Percentiles rank a stretch among this genome's conserved stretches.
Evolutionary conservation across 371 early-diverging fungal species (phyloP).

Genomic region (Fennellomyces sp.): DNA sequence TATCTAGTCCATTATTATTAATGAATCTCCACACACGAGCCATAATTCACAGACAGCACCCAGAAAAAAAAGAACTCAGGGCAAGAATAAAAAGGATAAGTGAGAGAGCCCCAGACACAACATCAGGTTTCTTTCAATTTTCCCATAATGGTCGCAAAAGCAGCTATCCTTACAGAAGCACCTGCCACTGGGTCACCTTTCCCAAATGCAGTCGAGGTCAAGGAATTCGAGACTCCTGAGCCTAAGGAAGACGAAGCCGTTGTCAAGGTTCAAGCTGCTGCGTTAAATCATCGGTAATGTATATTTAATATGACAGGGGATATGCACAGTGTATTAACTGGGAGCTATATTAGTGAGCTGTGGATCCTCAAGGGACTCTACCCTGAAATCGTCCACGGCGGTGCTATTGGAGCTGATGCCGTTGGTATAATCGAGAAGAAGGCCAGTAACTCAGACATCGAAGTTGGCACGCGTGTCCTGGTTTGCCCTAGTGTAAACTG

Average conservation of each 20-base stretch:
- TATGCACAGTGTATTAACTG: too few species aligned
- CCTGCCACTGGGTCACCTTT: slow-evolving; percentile 8
- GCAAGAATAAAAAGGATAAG: too few species aligned
- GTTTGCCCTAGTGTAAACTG: slow-evolving; percentile 61
- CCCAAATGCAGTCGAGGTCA: slow-evolving; percentile 33
- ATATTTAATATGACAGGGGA: too few species aligned
- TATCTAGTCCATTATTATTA: too few species aligned
- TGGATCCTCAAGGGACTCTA: slow-evolving; percentile 62
- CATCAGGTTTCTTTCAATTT: too few species aligned
- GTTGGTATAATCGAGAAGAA: slow-evolving; percentile 58
- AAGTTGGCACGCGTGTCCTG: slow-evolving; percentile 47
- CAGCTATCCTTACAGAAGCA: slow-evolving; percentile 13
- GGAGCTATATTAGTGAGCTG: too few species aligned
- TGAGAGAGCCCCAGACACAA: too few species aligned
- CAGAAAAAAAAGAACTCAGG: too few species aligned
- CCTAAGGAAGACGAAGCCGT: slow-evolving; percentile 39
- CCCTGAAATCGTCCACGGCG: slow-evolving; percentile 41
- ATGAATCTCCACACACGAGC: too few species aligned
- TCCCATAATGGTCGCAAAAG: too few species aligned
- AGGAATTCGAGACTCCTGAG: slow-evolving; percentile 3
- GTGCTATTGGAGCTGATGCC: slow-evolving; percentile 62
- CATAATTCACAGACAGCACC: too few species aligned
- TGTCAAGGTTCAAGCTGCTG: slow-evolving; percentile 64
- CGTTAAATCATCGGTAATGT: slow-evolving; percentile 67
- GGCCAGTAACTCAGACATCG: slow-evolving; percentile 6